Evolutionary conservation across 2,329 filamentous ascomycete species (phyloP), one percentile per base, ranked within the genome.

Genomic region (Cladorrhinum sp.): DNA sequence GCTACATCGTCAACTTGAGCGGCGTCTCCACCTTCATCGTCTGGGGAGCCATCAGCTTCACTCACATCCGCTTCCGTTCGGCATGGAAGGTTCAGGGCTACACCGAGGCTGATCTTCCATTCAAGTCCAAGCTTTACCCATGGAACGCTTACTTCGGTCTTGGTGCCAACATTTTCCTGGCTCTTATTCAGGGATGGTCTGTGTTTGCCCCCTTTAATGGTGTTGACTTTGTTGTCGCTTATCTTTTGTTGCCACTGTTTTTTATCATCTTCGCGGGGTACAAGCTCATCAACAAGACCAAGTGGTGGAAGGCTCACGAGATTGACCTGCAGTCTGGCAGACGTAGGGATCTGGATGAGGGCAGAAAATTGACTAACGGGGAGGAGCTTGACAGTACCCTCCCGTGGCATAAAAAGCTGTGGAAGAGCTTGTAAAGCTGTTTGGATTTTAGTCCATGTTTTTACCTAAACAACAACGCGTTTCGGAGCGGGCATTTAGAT

Each of bases 1-100:
- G 72, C 6, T 90, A 90, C 72, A 89, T 91, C 61, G 84, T 91
- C 68, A 90, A 89, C 67, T 76, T 90, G 0, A 85, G 81, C 5
- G 88, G 88, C 3, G 86, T 90, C 1, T 86, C 85, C 38, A 89
- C 87, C 0, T 91, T 91, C 69, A 71, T 91, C 1, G 88, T 90
- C 48, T 91, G 88, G 88, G 88, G 79, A 1, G 81, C 81, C 38
- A 91, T 91, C 67, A 86, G 81, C 24, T 83, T 89, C 67, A 89
- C 85, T 2, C 88, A 91, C 68, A 86, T 91, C 62, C 85, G 87
- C 23, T 91, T 92, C 72, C 85, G 88, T 32, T 72, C 79, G 9
- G 88, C 86, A 0, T 88, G 85, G 85, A 69, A 72, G 9, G 74
- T 72, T 0, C 86, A 89, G 69, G 85, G 85, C 1, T 79, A 86